Evolutionary conservation across 352 stramenopile species (phyloP).

Genomic region (Pythium aristosporum): DNA sequence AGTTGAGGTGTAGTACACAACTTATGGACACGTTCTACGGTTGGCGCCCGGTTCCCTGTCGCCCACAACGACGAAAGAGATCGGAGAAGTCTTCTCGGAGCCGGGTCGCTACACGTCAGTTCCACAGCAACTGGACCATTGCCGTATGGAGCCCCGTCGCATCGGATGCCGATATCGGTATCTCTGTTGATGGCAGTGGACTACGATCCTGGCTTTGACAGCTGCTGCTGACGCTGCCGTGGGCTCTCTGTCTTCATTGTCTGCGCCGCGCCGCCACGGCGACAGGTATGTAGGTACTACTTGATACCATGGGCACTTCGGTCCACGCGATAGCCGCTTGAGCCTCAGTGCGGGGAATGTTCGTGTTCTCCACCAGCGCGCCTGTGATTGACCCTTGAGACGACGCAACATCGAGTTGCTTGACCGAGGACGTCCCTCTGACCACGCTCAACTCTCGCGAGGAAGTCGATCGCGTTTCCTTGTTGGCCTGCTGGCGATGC

Average conservation of each 20-base stretch:
- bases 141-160: slow-evolving; percentile 28
- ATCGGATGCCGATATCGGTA: slow-evolving; percentile 9
- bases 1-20: too few relatives aligned
- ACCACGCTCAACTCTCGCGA: slow-evolving; percentile 5
- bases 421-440: too few relatives aligned
- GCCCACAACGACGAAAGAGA: too few relatives aligned
- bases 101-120: too few relatives aligned
- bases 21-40: too few relatives aligned
- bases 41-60: too few relatives aligned
- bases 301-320: neutral
- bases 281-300: slow-evolving; percentile 14
- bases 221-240: neutral
- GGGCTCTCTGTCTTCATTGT: slow-evolving; percentile 14
- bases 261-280: slow-evolving; percentile 21
- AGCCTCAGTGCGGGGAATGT: slow-evolving; percentile 27
- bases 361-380: slow-evolving; percentile 66
- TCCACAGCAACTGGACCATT: slow-evolving; percentile 33
- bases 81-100: too few relatives aligned
- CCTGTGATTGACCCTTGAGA: slow-evolving; percentile 25
- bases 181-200: too few relatives aligned
- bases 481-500: neutral
- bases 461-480: neutral
- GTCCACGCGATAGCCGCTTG: neutral
- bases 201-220: too few relatives aligned
- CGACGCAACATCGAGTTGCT: slow-evolving; percentile 13